Evolutionary conservation across 768 basidiomycete genomes (phyloP), one percentile per base, ranked within the genome.

Genomic region (Boletellus ananas): DNA sequence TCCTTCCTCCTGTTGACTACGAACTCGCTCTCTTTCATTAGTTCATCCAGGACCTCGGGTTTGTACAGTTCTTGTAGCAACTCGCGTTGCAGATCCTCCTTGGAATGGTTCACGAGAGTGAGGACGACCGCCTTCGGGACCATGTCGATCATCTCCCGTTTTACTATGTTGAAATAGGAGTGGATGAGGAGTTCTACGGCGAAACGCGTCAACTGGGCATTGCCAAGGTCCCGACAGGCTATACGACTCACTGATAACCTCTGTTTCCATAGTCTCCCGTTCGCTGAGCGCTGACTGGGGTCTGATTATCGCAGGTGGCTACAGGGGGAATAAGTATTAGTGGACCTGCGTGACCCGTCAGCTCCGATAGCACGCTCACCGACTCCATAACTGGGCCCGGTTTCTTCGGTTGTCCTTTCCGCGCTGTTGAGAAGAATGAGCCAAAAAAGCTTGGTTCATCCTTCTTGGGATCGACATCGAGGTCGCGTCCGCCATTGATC

Each of bases 121-220:
- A 90, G 73, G 10, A 88, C 83, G 66, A 96, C 92, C 16, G 91
- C 91, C 70, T 99, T 99, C 8, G 95, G 95, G 21, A 98, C 90
- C 93, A 96, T 96, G 71, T 98, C 95, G 62, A 98, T 98, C 90
- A 98, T 93, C 72, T 97, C 95, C 51, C 94, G 87, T 74, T 99
- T 98, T 48, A 97, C 92, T 57, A 97, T 94, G 73, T 96, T 94
- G 79, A 89, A 97, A 71, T 97, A 97, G 4, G 93, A 96, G 67
- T 89, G 80, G 60, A 98, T 98, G 63, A 99, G 83, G 41, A 97
- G 79, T 71, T 99, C 93, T 94, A 63, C 27, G 35, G 12, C 10
- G 7, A 29, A 38, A 41, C 6, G 55, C 27, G 34, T 29, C 33
- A 16, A 35, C n/a, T 59, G 16, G 51, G 44, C n/a, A 38, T 36